Percentiles rank a stretch among this genome's conserved stretches.
These are phyloP conservation scores for Salvia hispanica DNA, from an alignment of 257 asterid species.

Conservation along the genomic window DNA sequence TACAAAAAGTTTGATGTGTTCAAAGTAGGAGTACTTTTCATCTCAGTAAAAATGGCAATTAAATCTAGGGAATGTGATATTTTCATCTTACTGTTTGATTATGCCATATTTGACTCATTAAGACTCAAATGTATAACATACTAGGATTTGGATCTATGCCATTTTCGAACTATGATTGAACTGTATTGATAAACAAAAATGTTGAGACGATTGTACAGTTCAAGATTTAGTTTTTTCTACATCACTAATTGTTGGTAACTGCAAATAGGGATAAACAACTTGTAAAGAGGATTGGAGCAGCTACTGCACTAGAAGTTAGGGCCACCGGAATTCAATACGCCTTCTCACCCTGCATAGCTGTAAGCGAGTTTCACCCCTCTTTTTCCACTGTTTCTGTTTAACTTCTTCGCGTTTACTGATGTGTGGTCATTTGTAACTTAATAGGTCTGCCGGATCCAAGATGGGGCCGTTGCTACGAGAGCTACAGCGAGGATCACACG, in stretches of 20 bases:
- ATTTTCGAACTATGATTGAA: not conserved
- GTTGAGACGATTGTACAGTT: too few species aligned
- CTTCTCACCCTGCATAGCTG: conserved; percentile 81
- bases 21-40: not conserved
- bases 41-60: too few species aligned
- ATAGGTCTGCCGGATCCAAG: conserved; percentile 90
- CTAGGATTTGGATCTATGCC: not conserved
- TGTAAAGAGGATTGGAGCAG: conserved; percentile 73
- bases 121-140: not conserved
- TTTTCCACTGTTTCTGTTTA: not conserved
- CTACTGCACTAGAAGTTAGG: conserved; percentile 79
- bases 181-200: too few species aligned
- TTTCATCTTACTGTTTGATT: not conserved
- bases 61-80: too few species aligned
- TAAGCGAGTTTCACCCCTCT: conserved; percentile 26
- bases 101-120: not conserved
- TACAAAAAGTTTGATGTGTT: not conserved
- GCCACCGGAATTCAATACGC: conserved; percentile 79
- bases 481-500: conserved; percentile 82
- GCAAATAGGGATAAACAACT: conserved; percentile 62
- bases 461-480: conserved; percentile 97
- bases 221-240: not conserved
- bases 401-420: conserved; percentile 1
- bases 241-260: not conserved
- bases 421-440: conserved; percentile 2